Evolutionary conservation across 2,329 filamentous ascomycete genomes (phyloP), one percentile per base, ranked within the genome.

Genomic region (Cercospora beticola): DNA sequence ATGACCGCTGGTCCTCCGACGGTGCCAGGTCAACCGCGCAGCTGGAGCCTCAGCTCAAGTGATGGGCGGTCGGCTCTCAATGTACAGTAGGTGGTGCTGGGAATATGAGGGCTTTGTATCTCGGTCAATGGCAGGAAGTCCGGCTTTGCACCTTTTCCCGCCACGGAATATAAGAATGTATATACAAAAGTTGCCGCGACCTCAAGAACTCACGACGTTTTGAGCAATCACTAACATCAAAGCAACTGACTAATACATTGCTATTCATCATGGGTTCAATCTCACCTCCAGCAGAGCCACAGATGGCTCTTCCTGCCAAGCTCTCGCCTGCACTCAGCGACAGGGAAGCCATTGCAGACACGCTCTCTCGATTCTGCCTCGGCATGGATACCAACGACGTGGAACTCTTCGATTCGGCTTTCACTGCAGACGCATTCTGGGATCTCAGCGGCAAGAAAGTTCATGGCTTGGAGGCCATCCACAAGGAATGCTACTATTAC

Each of bases 311-410:
- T n/a, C 31, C 36, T 23, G 14, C 60, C 9, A 62, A 43, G 33
- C 46, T 64, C 23, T 33, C 28, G 18, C 43, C 62, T 36, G 14
- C 62, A 18, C 73, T 78, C 12, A 74, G 56, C 61, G 70, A 61
- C 49, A 72, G 77, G 10, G 77, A 79, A 28, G 76, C 77, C 16
- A 71, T 79, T 57, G 62, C 71, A 5, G 78, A 79, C 52, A 72
- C 77, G 12, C 46, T 78, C 30, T 73, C 76, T 65, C 77, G 78
- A 18, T 68, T 58, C 64, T 65, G 77, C 30, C 60, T 70, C 4
- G 74, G 68, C 26, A 66, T 78, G 16, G 78, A 79, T 67, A 75
- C 68, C 40, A 67, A 71, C 46, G 74, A 79, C 67, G 16, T 52
- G 3, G 49, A 56, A 6, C 74, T 79, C 2, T 76, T 78, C 68